Base-by-base conservation (phyloP, 106 monocot genomes). In the Cymbidium sinense region DNA sequence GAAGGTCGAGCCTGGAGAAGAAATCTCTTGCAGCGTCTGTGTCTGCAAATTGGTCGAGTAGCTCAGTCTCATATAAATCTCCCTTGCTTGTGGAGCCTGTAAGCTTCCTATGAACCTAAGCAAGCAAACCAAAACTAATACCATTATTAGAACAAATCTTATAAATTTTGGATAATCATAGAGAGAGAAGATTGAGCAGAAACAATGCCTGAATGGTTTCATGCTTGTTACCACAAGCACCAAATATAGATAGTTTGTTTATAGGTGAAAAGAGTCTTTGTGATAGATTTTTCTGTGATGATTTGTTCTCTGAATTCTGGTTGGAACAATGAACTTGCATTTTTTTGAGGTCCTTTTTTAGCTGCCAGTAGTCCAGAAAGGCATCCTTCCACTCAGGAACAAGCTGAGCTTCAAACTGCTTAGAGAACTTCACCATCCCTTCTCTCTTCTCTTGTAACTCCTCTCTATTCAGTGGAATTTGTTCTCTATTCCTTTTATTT, bases 361-460 rank as follows among this genome's bases (percentile, higher is more conserved):
- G 87, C 61, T 86, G 92, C 87, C 90, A 85, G 77, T 99, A 99
- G 76, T 99, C 99, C 12, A 99, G 95, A 76, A 99, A 99, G 35
- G 99, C 99, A 34, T 99, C 90, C 88, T 95, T 99, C 99, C 99
- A 99, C 61, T 99, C 99, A 21, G 99, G 99, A 51, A 99, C 93
- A 25, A 99, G 85, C 83, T 95, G 95, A 34, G 87, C 99, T 76
- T 95, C 92, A 79, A 95, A 95, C 75, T 99, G 99, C 83, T 99
- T 99, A 10, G 95, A 95, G 55, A 99, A 99, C 90, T 99, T 99
- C 77, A 99, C 95, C 99, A 95, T 95, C 50, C 61, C 23, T 31
- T 13, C 71, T 83, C 18, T 70, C 55, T 70, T 37, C n/a, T 37
- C n/a, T n/a, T 13, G 50, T 72, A 44, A 23, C 2, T 35, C 65